Base-by-base conservation (phyloP, 208 protist species). In the Leishmania martiniquensis region DNA sequence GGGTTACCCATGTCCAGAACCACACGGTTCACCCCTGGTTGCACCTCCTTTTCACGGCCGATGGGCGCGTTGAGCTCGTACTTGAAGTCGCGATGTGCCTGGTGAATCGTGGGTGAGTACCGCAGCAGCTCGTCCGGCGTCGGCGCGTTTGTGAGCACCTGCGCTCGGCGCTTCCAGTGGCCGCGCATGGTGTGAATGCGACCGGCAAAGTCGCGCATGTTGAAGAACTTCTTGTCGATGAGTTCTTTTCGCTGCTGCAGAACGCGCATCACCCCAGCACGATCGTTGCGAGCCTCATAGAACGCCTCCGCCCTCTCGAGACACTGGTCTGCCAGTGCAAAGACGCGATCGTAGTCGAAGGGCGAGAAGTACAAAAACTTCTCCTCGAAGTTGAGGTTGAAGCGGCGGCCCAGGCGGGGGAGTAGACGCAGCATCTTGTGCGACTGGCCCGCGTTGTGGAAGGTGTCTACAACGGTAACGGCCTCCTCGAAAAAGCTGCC, bases 341-440 rank as follows among this genome's bases (percentile, higher is more conserved):
- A 96, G 34, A 90, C 91, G 62, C 94, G 92, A 73, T 97, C 94
- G 69, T 93, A 94, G 78, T 97, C 94, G 72, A 96, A 96, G 4
- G 94, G 94, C 6, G 89, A 94, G 81, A 91, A 97, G 81, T 97
- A 97, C 63, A 95, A 81, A 74, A 97, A 97, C 78, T 97, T 97
- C 60, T 94, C 81, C 81, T 97, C 92, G 67, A 83, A 89, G 82
- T 97, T 97, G 49, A 96, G 86, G 62, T 92, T 90, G 79, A 97
- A 95, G 44, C 92, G 91, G 51, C 92, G 92, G 44, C 89, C 86
- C 12, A 97, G 87, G 37, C 91, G 89, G 13, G 94, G 94, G 34
- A 97, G 75, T 13, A 96, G 81, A 7, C 94, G 89, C 37, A 97
- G 75, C 94, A 96, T 96, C 25, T 92, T 85, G 84, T 97, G 94